These are phyloP conservation scores for Penicillium parvum DNA, from an alignment of 495 filamentous ascomycete genomes.

Conservation along the genomic window DNA sequence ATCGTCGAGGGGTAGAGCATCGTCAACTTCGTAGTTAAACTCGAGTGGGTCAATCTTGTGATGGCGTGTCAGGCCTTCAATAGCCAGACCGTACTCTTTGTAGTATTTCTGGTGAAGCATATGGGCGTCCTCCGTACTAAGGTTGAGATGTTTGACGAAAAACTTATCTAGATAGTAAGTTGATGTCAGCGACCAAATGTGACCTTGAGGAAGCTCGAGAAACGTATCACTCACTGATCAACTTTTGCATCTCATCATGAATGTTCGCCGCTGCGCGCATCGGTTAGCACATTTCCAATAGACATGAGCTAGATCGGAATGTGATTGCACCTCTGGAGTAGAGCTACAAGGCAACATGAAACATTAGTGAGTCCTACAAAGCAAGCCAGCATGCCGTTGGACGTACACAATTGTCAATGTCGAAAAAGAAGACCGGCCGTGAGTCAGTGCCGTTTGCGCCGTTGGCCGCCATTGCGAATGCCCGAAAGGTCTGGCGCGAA, in stretches of 20 bases:
- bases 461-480: constrained; percentile 23
- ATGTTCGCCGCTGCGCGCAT: constrained; percentile 55
- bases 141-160: constrained; percentile 71
- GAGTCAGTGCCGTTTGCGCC: constrained; percentile 26
- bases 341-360: constrained; percentile 29
- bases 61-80: constrained; percentile 87
- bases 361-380: constrained; percentile 12
- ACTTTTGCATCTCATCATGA: constrained; percentile 66
- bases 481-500: neutral
- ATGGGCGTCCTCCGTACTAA: constrained; percentile 68
- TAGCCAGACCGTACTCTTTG: constrained; percentile 91
- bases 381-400: neutral
- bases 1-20: constrained; percentile 82
- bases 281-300: constrained; percentile 7
- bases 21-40: constrained; percentile 92
- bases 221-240: constrained; percentile 48
- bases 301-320: neutral
- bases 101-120: constrained; percentile 89
- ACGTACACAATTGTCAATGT: constrained; percentile 95
- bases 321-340: constrained; percentile 48
- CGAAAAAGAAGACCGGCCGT: constrained; percentile 74
- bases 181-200: neutral
- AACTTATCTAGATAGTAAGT: constrained; percentile 56
- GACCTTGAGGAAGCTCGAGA: neutral
- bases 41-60: constrained; percentile 94